phyloP scores from a whole-genome alignment of 805 yeast genomes.

The Saccharomyces eubayanus region DNA sequence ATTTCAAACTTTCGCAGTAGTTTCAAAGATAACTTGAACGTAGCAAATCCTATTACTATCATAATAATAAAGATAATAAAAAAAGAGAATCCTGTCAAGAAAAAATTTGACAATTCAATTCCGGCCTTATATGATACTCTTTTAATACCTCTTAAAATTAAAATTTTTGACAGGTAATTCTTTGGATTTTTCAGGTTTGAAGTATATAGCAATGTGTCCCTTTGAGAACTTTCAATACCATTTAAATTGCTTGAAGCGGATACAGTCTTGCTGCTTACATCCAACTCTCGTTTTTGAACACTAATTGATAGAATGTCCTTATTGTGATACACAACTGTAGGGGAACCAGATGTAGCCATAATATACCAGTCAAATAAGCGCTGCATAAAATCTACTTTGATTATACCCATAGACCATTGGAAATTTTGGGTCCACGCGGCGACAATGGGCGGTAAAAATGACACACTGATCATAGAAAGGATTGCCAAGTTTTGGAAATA shows the following conservation, averaged over 20 bases:
- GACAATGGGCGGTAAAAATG: conserved; percentile 89
- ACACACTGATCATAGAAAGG: conserved; percentile 93
- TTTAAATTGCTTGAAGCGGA: conserved; percentile 29
- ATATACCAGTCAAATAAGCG: conserved; percentile 85
- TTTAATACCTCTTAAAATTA: conserved; percentile 83
- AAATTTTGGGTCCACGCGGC: conserved; percentile 97
- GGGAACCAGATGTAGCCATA: conserved; percentile 85
- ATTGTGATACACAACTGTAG: conserved; percentile 66
- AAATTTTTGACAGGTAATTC: conserved; percentile 53
- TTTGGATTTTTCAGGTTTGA: conserved; percentile 57
- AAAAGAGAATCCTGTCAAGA: conserved; percentile 79
- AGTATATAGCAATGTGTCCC: conserved; percentile 48
- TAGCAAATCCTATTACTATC: conserved; percentile 44
- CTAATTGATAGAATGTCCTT: conserved; percentile 63
- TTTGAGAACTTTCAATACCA: conserved; percentile 42
- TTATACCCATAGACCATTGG: conserved; percentile 92
- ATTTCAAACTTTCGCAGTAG: conserved; percentile 51
- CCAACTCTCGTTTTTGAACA: conserved; percentile 53
- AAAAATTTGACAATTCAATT: conserved; percentile 79
- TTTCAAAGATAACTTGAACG: conserved; percentile 68
- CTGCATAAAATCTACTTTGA: conserved; percentile 70
- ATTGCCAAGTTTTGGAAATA: conserved; percentile 92
- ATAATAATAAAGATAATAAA: conserved; percentile 69
- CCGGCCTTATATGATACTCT: conserved; percentile 80
- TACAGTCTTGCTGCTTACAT: conserved; percentile 32